Conservation (phyloP, 192 early-diverging fungal genomes). For the Backusella mclennaniae region DNA sequence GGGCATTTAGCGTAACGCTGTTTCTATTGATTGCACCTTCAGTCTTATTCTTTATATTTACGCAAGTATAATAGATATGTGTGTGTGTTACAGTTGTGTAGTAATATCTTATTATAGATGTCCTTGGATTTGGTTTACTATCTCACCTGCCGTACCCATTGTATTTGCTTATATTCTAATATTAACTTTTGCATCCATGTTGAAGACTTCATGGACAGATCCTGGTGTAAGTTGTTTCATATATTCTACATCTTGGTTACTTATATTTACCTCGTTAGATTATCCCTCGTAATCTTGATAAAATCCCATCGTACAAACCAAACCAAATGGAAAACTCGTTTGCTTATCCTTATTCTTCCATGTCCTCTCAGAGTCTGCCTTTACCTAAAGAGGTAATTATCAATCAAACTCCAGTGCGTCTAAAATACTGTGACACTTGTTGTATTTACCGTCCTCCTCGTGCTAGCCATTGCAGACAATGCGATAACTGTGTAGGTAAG, state of each 20-base stretch:
- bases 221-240: constrained; percentile 48
- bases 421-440: constrained; percentile 93
- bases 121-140: constrained; percentile 60
- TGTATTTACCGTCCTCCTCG: constrained; percentile 87
- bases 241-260: background rate
- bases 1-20: constrained; percentile 45
- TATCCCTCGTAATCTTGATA: constrained; percentile 71
- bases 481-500: constrained; percentile 87
- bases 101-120: constrained; percentile 43
- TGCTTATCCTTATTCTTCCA: background rate
- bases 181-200: constrained; percentile 62
- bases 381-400: constrained; percentile 59
- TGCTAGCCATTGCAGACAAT: constrained; percentile 82
- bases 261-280: constrained; percentile 32
- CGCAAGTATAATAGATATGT: constrained; percentile 30
- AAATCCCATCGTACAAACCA: constrained; percentile 33
- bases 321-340: background rate
- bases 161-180: constrained; percentile 67
- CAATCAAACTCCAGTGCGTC: constrained; percentile 55
- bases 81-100: background rate
- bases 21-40: constrained; percentile 41
- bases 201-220: constrained; percentile 73
- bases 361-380: constrained; percentile 19
- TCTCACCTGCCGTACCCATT: constrained; percentile 62
- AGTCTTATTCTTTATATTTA: constrained; percentile 48